phyloP scores from a whole-genome alignment of 139 green algal genomes.

The Volvox reticuliferus region DNA sequence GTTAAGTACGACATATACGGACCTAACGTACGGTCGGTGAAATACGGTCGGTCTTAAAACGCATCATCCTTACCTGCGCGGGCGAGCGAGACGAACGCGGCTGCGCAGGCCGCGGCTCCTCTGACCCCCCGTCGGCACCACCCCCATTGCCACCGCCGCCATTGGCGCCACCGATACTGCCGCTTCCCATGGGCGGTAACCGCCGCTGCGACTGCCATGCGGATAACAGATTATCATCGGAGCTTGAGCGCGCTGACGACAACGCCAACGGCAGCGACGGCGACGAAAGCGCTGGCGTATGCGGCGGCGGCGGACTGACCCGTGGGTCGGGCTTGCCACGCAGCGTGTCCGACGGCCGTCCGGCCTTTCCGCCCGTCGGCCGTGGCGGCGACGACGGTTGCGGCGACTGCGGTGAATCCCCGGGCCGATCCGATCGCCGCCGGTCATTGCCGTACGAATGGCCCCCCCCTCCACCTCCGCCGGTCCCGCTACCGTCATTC shows the following conservation, averaged over 20 bases:
- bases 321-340: background rate
- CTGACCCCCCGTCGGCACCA: background rate
- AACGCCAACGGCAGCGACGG: background rate
- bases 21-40: too few species aligned
- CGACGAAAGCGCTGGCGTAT: background rate
- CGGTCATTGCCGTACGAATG: background rate
- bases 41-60: too few species aligned
- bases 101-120: background rate
- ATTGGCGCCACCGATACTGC: background rate
- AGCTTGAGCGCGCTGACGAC: background rate
- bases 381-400: background rate
- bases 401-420: background rate
- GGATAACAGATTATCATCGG: background rate
- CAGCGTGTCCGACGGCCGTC: background rate
- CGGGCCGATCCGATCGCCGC: background rate
- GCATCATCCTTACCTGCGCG: too few species aligned
- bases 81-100: too few species aligned
- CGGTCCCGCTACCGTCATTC: background rate
- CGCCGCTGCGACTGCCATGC: conserved; percentile 1
- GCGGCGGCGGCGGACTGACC: background rate
- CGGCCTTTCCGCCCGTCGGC: background rate
- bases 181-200: background rate
- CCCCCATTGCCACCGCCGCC: background rate
- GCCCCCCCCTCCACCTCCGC: background rate
- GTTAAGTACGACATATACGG: too few species aligned